These are phyloP conservation scores for Oryza coarctata DNA, from an alignment of 176 grass and related monocot genomes.

Conservation along the genomic window DNA sequence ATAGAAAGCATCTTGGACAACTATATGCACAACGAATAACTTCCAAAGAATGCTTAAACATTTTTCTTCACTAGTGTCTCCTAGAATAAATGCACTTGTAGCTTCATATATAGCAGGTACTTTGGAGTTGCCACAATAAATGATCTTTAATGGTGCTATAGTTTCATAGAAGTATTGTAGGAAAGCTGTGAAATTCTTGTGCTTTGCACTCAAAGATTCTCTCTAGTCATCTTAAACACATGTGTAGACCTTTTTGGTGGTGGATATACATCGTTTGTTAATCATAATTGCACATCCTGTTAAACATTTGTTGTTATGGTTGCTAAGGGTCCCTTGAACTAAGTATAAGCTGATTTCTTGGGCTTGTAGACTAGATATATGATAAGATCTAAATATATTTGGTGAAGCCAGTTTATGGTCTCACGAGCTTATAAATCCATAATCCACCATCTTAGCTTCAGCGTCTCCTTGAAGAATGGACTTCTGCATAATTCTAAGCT, in stretches of 20 bases:
- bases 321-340: neutral
- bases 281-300: too few relatives aligned
- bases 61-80: constrained; percentile 12
- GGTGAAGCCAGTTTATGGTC: neutral
- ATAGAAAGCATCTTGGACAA: neutral
- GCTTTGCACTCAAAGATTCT: neutral
- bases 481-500: neutral
- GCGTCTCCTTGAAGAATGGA: neutral
- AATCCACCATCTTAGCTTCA: neutral
- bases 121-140: neutral
- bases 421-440: constrained; percentile 17
- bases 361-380: neutral
- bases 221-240: neutral
- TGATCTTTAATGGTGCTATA: neutral
- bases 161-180: neutral
- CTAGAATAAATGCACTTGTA: constrained; percentile 1
- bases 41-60: constrained; percentile 7
- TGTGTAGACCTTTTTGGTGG: neutral
- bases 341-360: neutral
- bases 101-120: neutral
- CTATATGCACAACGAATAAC: neutral
- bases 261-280: neutral
- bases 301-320: neutral
- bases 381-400: constrained; percentile 1
- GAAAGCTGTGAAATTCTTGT: too few relatives aligned